Evolutionary conservation across 179 eudicot species (phyloP), one percentile per base, ranked within the genome.

Genomic region (Corrigiola litoralis): DNA sequence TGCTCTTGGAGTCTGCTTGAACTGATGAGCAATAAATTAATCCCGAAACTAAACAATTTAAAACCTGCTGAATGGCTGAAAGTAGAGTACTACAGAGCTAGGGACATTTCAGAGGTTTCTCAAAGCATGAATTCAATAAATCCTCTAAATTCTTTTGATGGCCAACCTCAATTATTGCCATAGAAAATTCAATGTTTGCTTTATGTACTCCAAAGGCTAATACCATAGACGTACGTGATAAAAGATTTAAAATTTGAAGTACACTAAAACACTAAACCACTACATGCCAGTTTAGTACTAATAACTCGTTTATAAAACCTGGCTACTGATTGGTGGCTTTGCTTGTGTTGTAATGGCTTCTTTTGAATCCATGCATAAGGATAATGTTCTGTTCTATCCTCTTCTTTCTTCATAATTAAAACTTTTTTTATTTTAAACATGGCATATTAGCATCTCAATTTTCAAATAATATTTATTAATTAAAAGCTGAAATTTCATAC

Each of bases 151-250:
- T 72, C 66, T 45, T 50, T 25, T 49, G 24, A 67, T 59, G 61
- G 36, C 29, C 50, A 18, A 32, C 61, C 61, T 51, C 67, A 24
- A 72, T 58, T 24, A 41, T 72, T 72, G 67, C 6, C 54, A 49
- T 61, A 7, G 20, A 11, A 10, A 65, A 59, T 61, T 51, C 32
- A 58, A 27, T 51, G 45, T 50, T 8, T 16, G 33, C 64, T 27
- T 21, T 18, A n/a, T 24, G 12, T 8, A 28, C 61, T 40, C 28
- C 27, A 40, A 23, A 41, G n/a, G n/a, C n/a, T n/a, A n/a, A n/a
- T n/a, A n/a, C n/a, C n/a, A n/a, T n/a, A n/a, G n/a, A n/a, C n/a
- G n/a, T n/a, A n/a, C n/a, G 51, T 48, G 40, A 60, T 3, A 45
- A 46, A 24, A 49, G 31, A 49, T 16, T 49, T 23, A 21, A 49